Evolutionary conservation across 2,329 filamentous ascomycete species (phyloP), one percentile per base, ranked within the genome.

Genomic region (Talaromyces rugulosus): DNA sequence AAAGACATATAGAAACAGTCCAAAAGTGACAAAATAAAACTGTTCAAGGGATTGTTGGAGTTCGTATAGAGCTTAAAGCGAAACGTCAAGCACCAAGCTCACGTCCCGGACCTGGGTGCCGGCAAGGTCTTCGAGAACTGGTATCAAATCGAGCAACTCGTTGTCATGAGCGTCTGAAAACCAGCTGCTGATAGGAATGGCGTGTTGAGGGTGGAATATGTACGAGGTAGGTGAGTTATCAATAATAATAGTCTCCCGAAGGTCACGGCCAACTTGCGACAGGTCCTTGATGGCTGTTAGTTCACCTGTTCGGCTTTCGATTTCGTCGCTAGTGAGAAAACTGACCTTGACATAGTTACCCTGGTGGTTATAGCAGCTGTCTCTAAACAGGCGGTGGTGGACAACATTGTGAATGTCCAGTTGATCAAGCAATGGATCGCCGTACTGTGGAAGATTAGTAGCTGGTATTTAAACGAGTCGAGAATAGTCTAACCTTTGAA

Each of bases 151-250:
- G 72, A 99, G 84, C 65, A 99, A 85, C 83, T 99, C 95, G 79
- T 99, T 99, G 81, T 99, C 95, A 78, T 99, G 95, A 65, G 95
- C 95, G 79, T 99, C 95, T 68, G 93, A 97, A 81, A 99, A 99
- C 95, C 95, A 99, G 83, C 94, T 98, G 85, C 93, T 97, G 80
- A 99, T 99, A 30, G 95, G 95, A 56, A 99, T 94, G 64, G 95
- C 95, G 76, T 99, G 95, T 81, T 99, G 94, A 28, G 95, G 95
- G 75, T 99, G 95, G 85, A 99, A 99, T 71, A 99, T 98, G 81
- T 99, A 99, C 12, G 94, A 98, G 4, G 95, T 99, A 2, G 95
- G 95, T 54, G 95, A 98, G 79, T 99, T 99, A 81, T 99, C 95
- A 72, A 99, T 99, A 76, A 99, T 99, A 74, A 99, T 99, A 23